Percentiles rank a stretch among this genome's conserved stretches.
These are phyloP conservation scores for Diaporthe velutina DNA, from an alignment of 2,329 filamentous ascomycete species.

Conservation along the genomic window DNA sequence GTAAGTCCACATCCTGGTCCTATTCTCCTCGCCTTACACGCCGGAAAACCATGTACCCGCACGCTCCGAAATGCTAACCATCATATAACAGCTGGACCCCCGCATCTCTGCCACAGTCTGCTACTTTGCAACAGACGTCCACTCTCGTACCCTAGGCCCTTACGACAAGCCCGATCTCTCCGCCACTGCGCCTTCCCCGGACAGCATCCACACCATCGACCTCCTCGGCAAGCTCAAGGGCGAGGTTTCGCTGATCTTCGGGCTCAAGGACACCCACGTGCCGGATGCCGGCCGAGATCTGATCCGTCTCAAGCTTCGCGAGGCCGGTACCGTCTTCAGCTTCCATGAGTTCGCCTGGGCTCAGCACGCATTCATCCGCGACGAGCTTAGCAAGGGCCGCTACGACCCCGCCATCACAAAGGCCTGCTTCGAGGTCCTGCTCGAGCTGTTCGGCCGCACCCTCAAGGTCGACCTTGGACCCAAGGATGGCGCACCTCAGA, in stretches of 20 bases:
- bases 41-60: not conserved
- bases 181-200: constrained; percentile 48
- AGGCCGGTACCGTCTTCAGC: constrained; percentile 79
- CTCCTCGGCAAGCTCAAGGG: constrained; percentile 46
- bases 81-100: constrained; percentile 70
- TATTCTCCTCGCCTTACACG: not conserved
- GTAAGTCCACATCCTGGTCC: constrained; percentile 52
- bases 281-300: constrained; percentile 85
- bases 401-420: constrained; percentile 91
- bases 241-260: constrained; percentile 91
- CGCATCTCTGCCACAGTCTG: constrained; percentile 83
- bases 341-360: constrained; percentile 95
- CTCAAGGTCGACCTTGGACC: constrained; percentile 84
- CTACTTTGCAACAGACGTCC: constrained; percentile 95
- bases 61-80: constrained; percentile 28
- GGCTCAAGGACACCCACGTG: constrained; percentile 91
- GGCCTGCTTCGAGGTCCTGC: constrained; percentile 89
- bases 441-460: constrained; percentile 85
- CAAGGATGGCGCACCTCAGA: constrained; percentile 69
- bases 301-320: constrained; percentile 85
- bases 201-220: constrained; percentile 43
- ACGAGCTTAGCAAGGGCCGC: constrained; percentile 92
- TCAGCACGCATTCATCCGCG: constrained; percentile 94
- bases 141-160: constrained; percentile 81
- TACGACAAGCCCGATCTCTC: constrained; percentile 62